Evolutionary conservation across 2,329 filamentous ascomycete species (phyloP).

Genomic region (Microcyclosporella mali): DNA sequence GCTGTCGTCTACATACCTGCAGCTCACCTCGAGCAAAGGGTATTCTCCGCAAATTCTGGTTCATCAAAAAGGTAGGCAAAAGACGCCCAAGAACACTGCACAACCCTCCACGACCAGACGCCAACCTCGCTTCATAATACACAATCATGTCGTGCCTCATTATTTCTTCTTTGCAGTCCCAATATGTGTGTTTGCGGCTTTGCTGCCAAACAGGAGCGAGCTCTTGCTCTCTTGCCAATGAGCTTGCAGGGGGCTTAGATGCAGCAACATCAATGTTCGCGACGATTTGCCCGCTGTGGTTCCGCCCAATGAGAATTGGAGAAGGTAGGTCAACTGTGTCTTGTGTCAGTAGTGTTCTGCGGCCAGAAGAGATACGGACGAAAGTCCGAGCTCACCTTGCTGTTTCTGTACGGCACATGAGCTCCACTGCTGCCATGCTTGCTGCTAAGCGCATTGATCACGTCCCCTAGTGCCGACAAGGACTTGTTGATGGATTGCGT

Average conservation of each 20-base stretch:
- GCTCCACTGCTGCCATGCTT: conserved; percentile 59
- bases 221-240: conserved; percentile 91
- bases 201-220: conserved; percentile 91
- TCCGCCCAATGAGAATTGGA: conserved; percentile 90
- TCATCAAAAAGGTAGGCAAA: no score
- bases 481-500: conserved; percentile 98
- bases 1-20: no score
- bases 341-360: conserved; percentile 7
- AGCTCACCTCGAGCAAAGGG: no score
- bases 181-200: conserved; percentile 86
- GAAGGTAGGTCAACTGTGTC: conserved; percentile 74
- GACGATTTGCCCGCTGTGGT: conserved; percentile 55
- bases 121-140: no score
- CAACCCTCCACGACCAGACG: no score
- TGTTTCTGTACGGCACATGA: conserved; percentile 92
- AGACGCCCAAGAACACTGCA: no score
- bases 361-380: not conserved
- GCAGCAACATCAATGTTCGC: conserved; percentile 98
- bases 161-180: conserved; percentile 64
- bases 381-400: conserved; percentile 64
- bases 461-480: conserved; percentile 83
- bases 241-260: conserved; percentile 86
- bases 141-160: no score
- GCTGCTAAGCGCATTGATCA: conserved; percentile 85
- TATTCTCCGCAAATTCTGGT: no score